These are phyloP conservation scores for Trichosporon sp. DNA, from an alignment of 1,284 basidiomycete species.

Conservation along the genomic window DNA sequence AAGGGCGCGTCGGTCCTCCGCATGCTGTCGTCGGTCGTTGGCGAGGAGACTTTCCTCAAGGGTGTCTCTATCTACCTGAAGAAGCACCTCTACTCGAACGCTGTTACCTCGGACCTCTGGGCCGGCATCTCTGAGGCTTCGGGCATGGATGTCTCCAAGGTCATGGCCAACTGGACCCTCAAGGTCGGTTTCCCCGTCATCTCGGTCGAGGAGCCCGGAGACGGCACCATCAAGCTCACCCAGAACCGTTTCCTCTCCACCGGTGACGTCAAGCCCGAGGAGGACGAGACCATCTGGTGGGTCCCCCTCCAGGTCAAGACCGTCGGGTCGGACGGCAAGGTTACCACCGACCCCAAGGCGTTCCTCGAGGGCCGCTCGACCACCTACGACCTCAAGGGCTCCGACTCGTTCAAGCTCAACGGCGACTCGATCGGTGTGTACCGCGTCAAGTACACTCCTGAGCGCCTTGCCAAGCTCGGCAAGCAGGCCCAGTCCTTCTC, in stretches of 20 bases:
- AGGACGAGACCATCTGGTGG: conserved; percentile 86
- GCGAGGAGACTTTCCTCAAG: conserved; percentile 80
- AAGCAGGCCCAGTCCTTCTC: conserved; percentile 74
- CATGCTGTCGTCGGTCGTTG: conserved; percentile 86
- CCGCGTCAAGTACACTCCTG: conserved; percentile 81
- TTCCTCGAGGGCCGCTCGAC: conserved; percentile 69
- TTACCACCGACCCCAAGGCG: conserved; percentile 59
- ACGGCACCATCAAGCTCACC: conserved; percentile 64
- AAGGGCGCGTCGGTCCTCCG: conserved; percentile 84
- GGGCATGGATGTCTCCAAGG: conserved; percentile 67
- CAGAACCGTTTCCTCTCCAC: conserved; percentile 93
- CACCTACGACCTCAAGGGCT: conserved; percentile 61
- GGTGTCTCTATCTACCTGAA: conserved; percentile 91
- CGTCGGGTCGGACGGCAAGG: conserved; percentile 41
- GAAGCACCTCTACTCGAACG: conserved; percentile 76
- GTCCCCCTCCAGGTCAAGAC: conserved; percentile 76
- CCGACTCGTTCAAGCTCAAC: conserved; percentile 78
- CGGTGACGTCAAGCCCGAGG: conserved; percentile 69
- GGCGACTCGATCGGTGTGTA: conserved; percentile 81
- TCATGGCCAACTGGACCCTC: conserved; percentile 91
- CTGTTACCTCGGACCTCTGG: conserved; percentile 84
- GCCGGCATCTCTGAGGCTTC: conserved; percentile 76
- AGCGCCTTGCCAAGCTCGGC: conserved; percentile 73
- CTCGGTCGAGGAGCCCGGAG: conserved; percentile 70
- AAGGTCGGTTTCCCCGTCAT: conserved; percentile 87